Percentiles rank a stretch among this genome's conserved stretches.
Conservation (phyloP, 257 asterid species). For the Primulina tabacum region DNA sequence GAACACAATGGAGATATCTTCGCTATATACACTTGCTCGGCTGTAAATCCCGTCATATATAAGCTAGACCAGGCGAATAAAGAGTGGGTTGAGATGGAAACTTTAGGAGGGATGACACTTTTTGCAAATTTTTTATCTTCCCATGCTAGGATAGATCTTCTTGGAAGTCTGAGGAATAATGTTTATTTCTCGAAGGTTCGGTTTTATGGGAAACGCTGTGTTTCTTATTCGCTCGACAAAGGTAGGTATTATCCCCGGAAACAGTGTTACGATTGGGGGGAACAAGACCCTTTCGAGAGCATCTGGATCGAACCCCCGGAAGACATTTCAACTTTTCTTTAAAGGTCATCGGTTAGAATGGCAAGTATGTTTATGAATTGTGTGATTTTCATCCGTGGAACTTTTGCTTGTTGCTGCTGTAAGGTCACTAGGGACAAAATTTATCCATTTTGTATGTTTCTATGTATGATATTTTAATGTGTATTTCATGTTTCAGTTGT, state of each 20-base stretch:
- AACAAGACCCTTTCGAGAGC: slow-evolving; percentile 43
- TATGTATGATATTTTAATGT: background rate
- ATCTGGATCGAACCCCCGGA: slow-evolving; percentile 60
- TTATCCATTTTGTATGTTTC: background rate
- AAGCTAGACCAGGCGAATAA: slow-evolving; percentile 38
- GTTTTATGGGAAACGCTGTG: slow-evolving; percentile 49
- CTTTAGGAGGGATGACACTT: slow-evolving; percentile 42
- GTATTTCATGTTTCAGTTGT: background rate
- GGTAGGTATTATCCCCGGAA: slow-evolving; percentile 48
- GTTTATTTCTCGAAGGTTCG: slow-evolving; percentile 52
- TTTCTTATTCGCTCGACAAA: slow-evolving; percentile 39
- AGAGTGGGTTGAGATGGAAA: slow-evolving; percentile 41
- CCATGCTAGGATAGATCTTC: slow-evolving; percentile 42
- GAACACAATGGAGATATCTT: slow-evolving; percentile 49
- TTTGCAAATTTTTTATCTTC: slow-evolving; percentile 55
- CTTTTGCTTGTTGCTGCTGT: background rate
- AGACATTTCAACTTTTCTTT: slow-evolving; percentile 35
- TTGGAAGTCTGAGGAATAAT: slow-evolving; percentile 42
- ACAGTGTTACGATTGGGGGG: slow-evolving; percentile 43
- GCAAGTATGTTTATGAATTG: background rate
- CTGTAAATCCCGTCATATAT: slow-evolving; percentile 38
- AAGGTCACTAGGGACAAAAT: background rate
- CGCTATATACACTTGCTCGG: slow-evolving; percentile 41
- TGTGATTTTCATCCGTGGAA: background rate
- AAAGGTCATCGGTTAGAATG: background rate